A percentile compares a stretch with the other conserved stretches of the same genome.
These are phyloP conservation scores for Termitomyces sp. DNA, from an alignment of 768 basidiomycete species.

Conservation along the genomic window DNA sequence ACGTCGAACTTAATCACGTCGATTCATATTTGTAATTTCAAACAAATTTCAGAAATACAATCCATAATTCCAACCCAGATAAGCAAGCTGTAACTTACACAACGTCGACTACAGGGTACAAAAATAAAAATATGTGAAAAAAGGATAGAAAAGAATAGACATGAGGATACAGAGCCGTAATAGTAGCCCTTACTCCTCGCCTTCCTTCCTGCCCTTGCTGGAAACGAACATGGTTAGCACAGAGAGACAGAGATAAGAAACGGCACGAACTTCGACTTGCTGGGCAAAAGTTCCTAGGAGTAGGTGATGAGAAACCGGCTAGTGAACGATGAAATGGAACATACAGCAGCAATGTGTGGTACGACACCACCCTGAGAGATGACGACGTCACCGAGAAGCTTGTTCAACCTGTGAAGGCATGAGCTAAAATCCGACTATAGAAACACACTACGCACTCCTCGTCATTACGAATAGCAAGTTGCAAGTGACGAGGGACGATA, in stretches of 20 bases:
- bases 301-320: neutral
- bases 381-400: constrained; percentile 73
- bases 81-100: constrained; percentile 8
- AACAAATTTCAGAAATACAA: neutral
- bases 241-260: neutral
- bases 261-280: constrained; percentile 28
- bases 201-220: constrained; percentile 36
- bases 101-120: constrained; percentile 13
- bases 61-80: neutral
- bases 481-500: constrained; percentile 92
- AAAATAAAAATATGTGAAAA: constrained; percentile 10
- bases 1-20: too few species aligned
- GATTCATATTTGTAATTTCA: too few species aligned
- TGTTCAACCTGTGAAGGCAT: constrained; percentile 48
- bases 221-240: neutral
- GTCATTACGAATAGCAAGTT: constrained; percentile 92
- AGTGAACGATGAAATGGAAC: constrained; percentile 3
- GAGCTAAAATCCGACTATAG: neutral
- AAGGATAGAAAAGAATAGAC: constrained; percentile 16
- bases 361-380: constrained; percentile 96
- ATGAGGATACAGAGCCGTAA: neutral
- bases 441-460: constrained; percentile 56
- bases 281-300: constrained; percentile 33
- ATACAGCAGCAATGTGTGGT: constrained; percentile 59
- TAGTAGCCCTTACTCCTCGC: constrained; percentile 24